Evolutionary conservation across 495 filamentous ascomycete genomes (phyloP).

Genomic region (Podospora conica): DNA sequence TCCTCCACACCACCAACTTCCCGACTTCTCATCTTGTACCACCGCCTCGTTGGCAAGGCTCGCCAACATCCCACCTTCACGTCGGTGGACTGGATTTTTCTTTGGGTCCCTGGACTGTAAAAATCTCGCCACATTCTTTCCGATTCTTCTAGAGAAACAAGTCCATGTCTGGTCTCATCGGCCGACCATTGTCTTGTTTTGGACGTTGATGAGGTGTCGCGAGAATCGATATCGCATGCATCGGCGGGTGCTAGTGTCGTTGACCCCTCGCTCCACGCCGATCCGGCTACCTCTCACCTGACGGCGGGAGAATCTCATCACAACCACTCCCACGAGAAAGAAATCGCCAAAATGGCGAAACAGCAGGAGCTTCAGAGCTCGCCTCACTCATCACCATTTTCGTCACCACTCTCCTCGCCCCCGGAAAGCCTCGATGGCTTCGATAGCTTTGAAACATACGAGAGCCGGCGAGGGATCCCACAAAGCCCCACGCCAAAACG

Average conservation of each 20-base stretch:
- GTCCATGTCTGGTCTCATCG: not conserved
- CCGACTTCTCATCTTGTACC: not conserved
- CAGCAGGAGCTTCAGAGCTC: not conserved
- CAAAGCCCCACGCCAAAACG: not conserved
- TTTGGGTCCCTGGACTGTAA: not conserved
- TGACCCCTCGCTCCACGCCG: not conserved
- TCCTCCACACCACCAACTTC: not conserved
- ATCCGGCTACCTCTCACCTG: not conserved
- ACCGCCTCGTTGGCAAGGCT: not conserved
- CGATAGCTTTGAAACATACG: not conserved
- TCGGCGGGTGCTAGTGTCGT: no score
- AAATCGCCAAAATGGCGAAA: not conserved
- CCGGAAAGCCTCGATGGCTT: not conserved
- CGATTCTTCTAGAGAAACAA: not conserved
- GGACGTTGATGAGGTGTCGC: not conserved
- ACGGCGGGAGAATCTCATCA: not conserved
- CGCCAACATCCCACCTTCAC: not conserved
- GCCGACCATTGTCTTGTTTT: not conserved
- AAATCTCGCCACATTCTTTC: not conserved
- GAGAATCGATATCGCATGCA: not conserved
- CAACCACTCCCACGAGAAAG: not conserved
- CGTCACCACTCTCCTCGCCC: not conserved
- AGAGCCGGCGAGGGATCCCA: not conserved
- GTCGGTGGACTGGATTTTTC: not conserved
- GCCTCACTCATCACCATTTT: not conserved